Percentiles rank a stretch among this genome's conserved stretches.
Conservation (phyloP, 2,329 filamentous ascomycete genomes). For the Colletotrichum theobromicola region DNA sequence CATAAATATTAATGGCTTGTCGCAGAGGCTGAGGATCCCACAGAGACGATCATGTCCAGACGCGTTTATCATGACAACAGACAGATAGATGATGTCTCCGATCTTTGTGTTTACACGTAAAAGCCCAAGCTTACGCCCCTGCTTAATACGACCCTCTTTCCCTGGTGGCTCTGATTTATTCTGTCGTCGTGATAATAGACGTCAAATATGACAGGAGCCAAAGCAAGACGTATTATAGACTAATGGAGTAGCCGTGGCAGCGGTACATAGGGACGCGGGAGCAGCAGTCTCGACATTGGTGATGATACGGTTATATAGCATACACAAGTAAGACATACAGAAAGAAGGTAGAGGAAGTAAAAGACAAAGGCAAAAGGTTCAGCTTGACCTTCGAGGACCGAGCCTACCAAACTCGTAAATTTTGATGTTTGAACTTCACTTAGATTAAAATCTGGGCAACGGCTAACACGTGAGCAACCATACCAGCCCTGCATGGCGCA, state of each 20-base stretch:
- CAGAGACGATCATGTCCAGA: not conserved
- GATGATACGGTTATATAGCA: not conserved
- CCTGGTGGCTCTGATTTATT: not conserved
- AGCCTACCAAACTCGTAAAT: not conserved
- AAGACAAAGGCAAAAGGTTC: not conserved
- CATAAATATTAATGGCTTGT: not conserved
- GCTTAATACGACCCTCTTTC: not conserved
- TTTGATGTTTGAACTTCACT: not conserved
- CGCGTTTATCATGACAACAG: not conserved
- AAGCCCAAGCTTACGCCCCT: not conserved
- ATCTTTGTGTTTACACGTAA: not conserved
- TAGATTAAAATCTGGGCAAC: not conserved
- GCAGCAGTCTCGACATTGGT: not conserved
- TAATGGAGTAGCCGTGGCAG: not conserved
- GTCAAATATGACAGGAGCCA: not conserved
- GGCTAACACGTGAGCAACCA: not conserved
- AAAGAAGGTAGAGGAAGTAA: no score
- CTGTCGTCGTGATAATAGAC: not conserved
- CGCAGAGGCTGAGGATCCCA: not conserved
- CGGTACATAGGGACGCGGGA: not conserved
- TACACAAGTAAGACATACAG: not conserved
- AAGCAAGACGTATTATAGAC: not conserved
- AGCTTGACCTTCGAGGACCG: not conserved
- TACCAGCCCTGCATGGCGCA: not conserved
- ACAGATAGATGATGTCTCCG: not conserved